phyloP scores from a whole-genome alignment of 2,329 filamentous ascomycete species.

The Cercospora sp. region DNA sequence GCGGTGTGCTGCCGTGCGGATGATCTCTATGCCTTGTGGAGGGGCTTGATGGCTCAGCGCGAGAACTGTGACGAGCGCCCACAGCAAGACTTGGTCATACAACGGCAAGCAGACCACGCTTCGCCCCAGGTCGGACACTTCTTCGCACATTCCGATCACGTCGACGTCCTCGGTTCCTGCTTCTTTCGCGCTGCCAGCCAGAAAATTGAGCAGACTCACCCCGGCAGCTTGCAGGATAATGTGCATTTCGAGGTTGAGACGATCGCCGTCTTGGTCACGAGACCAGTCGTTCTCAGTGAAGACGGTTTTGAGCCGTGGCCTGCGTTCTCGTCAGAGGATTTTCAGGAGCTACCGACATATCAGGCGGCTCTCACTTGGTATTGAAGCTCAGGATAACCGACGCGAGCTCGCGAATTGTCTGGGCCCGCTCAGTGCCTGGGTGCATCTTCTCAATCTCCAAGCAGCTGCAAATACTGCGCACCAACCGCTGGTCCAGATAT shows the following conservation, averaged over 20 bases:
- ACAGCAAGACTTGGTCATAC: constrained; percentile 20
- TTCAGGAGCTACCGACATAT: neutral
- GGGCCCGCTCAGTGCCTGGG: neutral
- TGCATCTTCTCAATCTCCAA: constrained; percentile 13
- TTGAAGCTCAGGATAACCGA: constrained; percentile 16
- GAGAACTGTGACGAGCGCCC: constrained; percentile 23
- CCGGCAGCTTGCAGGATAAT: constrained; percentile 23
- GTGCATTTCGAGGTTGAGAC: constrained; percentile 21
- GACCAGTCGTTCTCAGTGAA: constrained; percentile 9
- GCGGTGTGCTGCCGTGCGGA: constrained; percentile 1
- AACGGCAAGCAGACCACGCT: constrained; percentile 17
- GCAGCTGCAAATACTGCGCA: constrained; percentile 14
- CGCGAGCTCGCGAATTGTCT: constrained; percentile 11
- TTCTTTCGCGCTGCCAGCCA: constrained; percentile 10
- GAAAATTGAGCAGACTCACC: constrained; percentile 18
- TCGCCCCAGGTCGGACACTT: constrained; percentile 15
- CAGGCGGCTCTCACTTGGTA: constrained; percentile 2
- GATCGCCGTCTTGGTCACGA: constrained; percentile 17
- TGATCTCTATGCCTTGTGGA: constrained; percentile 12
- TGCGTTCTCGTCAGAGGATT: neutral
- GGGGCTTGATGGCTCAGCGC: constrained; percentile 15
- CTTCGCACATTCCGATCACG: constrained; percentile 19
- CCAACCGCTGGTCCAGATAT: constrained; percentile 16
- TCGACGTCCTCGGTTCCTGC: constrained; percentile 18
- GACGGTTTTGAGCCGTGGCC: neutral